A percentile compares a stretch with the other conserved stretches of the same genome.
These are phyloP conservation scores for Neoarthrinium moseri DNA, from an alignment of 2,329 filamentous ascomycete genomes.

Conservation along the genomic window DNA sequence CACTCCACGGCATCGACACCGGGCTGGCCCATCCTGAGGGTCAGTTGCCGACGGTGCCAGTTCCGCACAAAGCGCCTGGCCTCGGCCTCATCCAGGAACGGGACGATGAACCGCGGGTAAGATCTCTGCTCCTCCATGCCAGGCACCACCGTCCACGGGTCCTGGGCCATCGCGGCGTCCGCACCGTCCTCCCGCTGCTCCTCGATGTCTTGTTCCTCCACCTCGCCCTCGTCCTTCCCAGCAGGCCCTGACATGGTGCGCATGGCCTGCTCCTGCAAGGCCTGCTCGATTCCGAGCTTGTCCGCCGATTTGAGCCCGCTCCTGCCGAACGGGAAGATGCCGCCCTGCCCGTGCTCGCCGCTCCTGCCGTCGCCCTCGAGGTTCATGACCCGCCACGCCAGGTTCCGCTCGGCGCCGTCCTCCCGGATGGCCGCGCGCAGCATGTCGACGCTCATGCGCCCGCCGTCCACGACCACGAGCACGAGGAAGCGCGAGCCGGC, in stretches of 20 bases:
- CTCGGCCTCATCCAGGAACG: slow-evolving; percentile 53
- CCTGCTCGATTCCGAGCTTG: not conserved
- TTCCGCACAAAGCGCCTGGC: slow-evolving; percentile 48
- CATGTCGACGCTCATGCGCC: slow-evolving; percentile 29
- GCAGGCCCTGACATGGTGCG: not conserved
- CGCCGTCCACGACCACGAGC: slow-evolving; percentile 34
- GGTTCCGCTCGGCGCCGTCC: slow-evolving; percentile 41
- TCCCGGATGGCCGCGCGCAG: slow-evolving; percentile 37
- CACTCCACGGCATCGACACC: slow-evolving; percentile 16
- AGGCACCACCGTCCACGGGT: slow-evolving; percentile 10
- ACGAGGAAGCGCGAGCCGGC: slow-evolving; percentile 27
- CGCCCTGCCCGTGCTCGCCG: slow-evolving; percentile 13
- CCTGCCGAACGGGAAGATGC: slow-evolving; percentile 29
- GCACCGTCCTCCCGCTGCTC: not conserved
- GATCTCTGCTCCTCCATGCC: slow-evolving; percentile 32
- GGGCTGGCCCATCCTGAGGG: slow-evolving; percentile 16
- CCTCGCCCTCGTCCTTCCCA: not conserved
- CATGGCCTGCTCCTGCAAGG: not conserved
- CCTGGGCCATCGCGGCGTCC: not conserved
- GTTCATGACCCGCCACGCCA: slow-evolving; percentile 34
- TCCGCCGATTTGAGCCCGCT: slow-evolving; percentile 16
- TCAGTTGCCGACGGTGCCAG: slow-evolving; percentile 40
- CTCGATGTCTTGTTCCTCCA: not conserved
- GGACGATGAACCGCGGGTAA: slow-evolving; percentile 49
- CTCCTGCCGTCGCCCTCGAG: slow-evolving; percentile 16